Percentiles rank a stretch among this genome's conserved stretches.
These are phyloP conservation scores for Aspergillus vadensis DNA, from an alignment of 2,329 filamentous ascomycete genomes.

Conservation along the genomic window DNA sequence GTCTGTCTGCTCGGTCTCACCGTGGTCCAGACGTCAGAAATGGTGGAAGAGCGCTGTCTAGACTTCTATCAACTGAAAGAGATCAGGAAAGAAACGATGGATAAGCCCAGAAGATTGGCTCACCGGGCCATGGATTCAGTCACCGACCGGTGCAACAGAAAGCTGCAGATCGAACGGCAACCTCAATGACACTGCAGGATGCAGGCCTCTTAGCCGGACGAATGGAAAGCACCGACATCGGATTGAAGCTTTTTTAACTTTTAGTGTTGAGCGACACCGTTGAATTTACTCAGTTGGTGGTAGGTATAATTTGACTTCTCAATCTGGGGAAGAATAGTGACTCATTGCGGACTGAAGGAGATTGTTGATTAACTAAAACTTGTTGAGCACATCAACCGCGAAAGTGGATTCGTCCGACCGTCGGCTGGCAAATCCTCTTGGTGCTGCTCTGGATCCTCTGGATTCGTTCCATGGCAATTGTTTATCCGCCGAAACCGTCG, in stretches of 20 bases:
- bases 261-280: background rate
- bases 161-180: background rate
- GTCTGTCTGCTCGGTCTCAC: too few relatives aligned
- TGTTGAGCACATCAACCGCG: background rate
- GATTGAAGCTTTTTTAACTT: background rate
- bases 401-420: background rate
- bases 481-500: slow-evolving; percentile 5
- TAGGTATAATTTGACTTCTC: background rate
- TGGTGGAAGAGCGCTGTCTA: background rate
- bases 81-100: background rate
- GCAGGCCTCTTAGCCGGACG: background rate
- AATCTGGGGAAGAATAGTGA: background rate
- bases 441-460: background rate
- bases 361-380: background rate
- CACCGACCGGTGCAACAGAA: background rate
- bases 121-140: slow-evolving; percentile 5
- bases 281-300: background rate
- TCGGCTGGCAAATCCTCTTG: background rate
- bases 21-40: background rate
- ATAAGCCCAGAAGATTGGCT: background rate
- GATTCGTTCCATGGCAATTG: background rate
- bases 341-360: background rate
- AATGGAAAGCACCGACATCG: background rate
- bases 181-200: background rate
- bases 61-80: background rate